phyloP scores from a whole-genome alignment of 176 grass and related monocot species.

The Bonia amplexicaulis region DNA sequence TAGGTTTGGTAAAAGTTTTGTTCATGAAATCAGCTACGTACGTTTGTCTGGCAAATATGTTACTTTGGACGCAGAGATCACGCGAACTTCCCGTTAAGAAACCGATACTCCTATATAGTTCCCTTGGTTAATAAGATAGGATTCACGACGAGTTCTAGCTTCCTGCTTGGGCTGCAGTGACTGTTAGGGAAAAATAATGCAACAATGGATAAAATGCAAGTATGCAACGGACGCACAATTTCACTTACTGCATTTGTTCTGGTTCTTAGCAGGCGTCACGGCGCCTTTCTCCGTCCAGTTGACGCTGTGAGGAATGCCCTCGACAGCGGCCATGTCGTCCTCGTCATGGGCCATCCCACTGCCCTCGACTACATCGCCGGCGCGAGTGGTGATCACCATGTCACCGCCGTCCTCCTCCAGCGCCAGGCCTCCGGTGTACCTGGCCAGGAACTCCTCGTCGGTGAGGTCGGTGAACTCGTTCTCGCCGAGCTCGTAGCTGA shows the following conservation, averaged over 20 bases:
- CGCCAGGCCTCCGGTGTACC: background rate
- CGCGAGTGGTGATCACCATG: background rate
- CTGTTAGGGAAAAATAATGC: no score
- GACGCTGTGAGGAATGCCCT: no score
- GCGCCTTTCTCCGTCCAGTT: constrained; percentile 50
- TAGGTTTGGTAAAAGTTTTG: no score
- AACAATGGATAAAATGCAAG: no score
- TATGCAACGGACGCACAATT: background rate
- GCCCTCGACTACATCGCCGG: background rate
- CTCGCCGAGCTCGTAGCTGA: constrained; percentile 2
- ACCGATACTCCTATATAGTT: no score
- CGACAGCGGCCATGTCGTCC: background rate
- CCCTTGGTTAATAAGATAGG: no score
- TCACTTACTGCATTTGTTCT: constrained; percentile 46
- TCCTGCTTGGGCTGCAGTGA: no score
- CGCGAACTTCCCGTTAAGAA: no score
- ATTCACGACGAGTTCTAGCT: no score
- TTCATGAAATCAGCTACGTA: no score
- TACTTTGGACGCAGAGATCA: no score
- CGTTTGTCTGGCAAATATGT: no score
- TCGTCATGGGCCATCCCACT: background rate
- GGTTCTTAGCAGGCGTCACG: constrained; percentile 44
- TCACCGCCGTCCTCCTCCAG: background rate
- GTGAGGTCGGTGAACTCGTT: constrained; percentile 42
- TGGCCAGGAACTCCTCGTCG: constrained; percentile 20